Base-by-base conservation (phyloP, 2,329 filamentous ascomycete species). In the Talaromyces marneffei region DNA sequence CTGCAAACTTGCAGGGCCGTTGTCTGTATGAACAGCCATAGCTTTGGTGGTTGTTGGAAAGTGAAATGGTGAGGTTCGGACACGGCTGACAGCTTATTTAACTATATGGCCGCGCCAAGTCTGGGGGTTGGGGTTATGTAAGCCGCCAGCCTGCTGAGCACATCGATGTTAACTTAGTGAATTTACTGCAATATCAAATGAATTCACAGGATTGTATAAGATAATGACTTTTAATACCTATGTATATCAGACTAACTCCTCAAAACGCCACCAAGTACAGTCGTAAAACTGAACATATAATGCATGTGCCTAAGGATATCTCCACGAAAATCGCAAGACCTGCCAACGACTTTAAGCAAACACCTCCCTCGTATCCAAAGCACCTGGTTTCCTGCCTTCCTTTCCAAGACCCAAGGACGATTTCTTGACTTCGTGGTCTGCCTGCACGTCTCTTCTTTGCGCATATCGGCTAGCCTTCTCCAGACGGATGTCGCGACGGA, bases 401-500 rank as follows among this genome's bases (percentile, higher is more conserved):
- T 59, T 56, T 20, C 87, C 87, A 66, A 97, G 78, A 27, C 92
- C 92, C 62, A 99, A 76, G 27, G 89, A 86, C 44, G 86, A 86
- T 76, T 85, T 89, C 82, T 89, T 94, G 60, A 86, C 83, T 70
- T 87, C 80, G 65, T 87, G 83, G 71, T 93, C 90, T 55, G 88
- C 81, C 66, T 84, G 80, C 68, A 89, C 86, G 72, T 96, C 92
- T 31, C 87, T 85, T 63, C 94, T 83, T 60, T 83, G 82, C 67
- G 90, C 90, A 78, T 95, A 93, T 67, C 86, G 86, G 54, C 85
- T 84, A 0, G 92, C 91, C 80, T 91, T 92, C 67, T 84, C 81
- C 76, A 85, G 81, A 3, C 61, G 61, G 5, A 60, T 27, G 31
- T 63, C 61, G 42, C 91, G 82, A 66, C 94, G 84, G 65, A 97